phyloP scores from a whole-genome alignment of 2,329 filamentous ascomycete species.

The Exophiala spinifera region DNA sequence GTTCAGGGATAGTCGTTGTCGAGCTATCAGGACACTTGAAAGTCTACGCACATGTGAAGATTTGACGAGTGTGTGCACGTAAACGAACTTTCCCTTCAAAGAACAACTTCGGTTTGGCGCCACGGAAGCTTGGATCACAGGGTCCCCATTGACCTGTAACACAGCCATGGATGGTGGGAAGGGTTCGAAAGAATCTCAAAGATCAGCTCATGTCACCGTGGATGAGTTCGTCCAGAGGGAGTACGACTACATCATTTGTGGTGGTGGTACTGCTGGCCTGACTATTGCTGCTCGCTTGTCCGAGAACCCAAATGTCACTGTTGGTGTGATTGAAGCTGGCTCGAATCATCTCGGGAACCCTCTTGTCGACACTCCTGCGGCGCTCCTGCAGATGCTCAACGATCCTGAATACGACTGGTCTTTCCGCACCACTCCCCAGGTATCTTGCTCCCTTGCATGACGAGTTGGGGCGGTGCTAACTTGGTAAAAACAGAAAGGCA shows the following conservation, averaged over 20 bases:
- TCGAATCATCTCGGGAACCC: slow-evolving; percentile 31
- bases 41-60: too few species aligned
- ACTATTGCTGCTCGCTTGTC: slow-evolving; percentile 49
- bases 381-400: slow-evolving; percentile 29
- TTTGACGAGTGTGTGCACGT: too few species aligned
- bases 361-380: slow-evolving; percentile 29
- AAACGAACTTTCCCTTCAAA: too few species aligned
- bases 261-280: slow-evolving; percentile 56
- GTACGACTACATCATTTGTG: slow-evolving; percentile 44
- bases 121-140: too few species aligned
- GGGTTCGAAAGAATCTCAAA: slow-evolving; percentile 12
- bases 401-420: slow-evolving; percentile 38
- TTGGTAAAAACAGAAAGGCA: slow-evolving; percentile 5
- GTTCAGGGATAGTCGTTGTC: too few species aligned
- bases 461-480: too few species aligned
- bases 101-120: too few species aligned
- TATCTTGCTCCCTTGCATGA: background rate
- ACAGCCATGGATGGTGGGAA: slow-evolving; percentile 18
- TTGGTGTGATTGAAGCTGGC: slow-evolving; percentile 50
- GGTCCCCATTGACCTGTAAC: too few species aligned
- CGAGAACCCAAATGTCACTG: slow-evolving; percentile 39
- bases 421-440: slow-evolving; percentile 34
- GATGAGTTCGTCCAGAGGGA: slow-evolving; percentile 21
- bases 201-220: slow-evolving; percentile 17
- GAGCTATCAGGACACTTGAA: too few species aligned